Conservation (phyloP, 495 filamentous ascomycete genomes). For the Neurospora sp. region DNA sequence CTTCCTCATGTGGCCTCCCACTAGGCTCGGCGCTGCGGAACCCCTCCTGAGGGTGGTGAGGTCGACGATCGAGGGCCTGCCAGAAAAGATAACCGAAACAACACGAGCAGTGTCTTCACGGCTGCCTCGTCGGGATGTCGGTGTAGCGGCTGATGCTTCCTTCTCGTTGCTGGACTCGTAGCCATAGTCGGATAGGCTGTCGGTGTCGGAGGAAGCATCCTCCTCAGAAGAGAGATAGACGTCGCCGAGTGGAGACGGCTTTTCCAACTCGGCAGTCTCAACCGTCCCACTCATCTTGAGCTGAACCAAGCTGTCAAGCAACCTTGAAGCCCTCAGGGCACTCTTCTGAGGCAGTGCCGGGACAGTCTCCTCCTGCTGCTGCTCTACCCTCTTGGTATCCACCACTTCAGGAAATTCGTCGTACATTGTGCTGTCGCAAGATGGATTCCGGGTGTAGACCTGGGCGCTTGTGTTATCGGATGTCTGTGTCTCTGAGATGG, state of each 20-base stretch:
- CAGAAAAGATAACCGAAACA: slow-evolving; percentile 39
- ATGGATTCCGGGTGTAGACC: slow-evolving; percentile 1
- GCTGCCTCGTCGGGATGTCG: slow-evolving; percentile 26
- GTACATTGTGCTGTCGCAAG: slow-evolving; percentile 16
- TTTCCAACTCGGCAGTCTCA: slow-evolving; percentile 18
- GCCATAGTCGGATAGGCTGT: slow-evolving; percentile 41
- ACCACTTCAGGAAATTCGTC: slow-evolving; percentile 20
- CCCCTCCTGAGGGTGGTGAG: slow-evolving; percentile 24
- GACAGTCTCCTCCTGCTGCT: not conserved
- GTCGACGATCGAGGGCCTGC: slow-evolving; percentile 37
- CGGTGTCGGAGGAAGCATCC: slow-evolving; percentile 39
- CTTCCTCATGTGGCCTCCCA: slow-evolving; percentile 5
- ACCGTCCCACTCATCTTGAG: slow-evolving; percentile 29
- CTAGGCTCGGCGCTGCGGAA: slow-evolving; percentile 27
- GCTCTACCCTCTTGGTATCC: not conserved
- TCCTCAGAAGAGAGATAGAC: slow-evolving; percentile 43
- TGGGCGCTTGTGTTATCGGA: not conserved
- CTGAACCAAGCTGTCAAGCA: slow-evolving; percentile 24
- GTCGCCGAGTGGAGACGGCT: slow-evolving; percentile 29
- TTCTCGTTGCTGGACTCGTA: slow-evolving; percentile 34
- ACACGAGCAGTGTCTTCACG: slow-evolving; percentile 37
- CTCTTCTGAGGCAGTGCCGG: slow-evolving; percentile 29
- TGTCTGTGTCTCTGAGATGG: not conserved
- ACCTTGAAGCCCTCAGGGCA: slow-evolving; percentile 30
- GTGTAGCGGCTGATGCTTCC: not conserved